A percentile compares a stretch with the other conserved stretches of the same genome.
Evolutionary conservation across 78 protist genomes (phyloP).

Genomic region (Andalucia godoyi): DNA sequence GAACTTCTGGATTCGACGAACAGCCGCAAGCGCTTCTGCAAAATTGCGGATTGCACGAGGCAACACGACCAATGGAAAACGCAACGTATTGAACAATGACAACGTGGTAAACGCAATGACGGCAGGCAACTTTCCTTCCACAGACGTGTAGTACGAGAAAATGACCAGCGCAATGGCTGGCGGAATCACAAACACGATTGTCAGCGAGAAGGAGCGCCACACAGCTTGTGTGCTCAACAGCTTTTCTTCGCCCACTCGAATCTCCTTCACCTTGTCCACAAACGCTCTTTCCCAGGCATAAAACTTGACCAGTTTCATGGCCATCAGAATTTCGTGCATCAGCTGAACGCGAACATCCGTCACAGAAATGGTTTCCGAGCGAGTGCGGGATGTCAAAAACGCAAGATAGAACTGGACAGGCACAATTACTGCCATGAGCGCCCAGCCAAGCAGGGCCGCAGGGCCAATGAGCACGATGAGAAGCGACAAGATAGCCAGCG

Average conservation of each 20-base stretch:
- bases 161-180: background rate
- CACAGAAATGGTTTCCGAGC: background rate
- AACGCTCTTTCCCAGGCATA: constrained; percentile 17
- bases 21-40: background rate
- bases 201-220: background rate
- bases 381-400: background rate
- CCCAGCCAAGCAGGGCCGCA: background rate
- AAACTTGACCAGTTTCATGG: constrained; percentile 15
- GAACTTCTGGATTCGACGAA: background rate
- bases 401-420: background rate
- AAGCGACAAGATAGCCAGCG: no score
- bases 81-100: background rate
- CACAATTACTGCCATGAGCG: background rate
- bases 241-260: background rate
- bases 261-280: background rate
- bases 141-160: background rate
- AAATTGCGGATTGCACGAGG: background rate
- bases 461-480: background rate
- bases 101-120: background rate
- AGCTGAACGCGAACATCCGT: constrained; percentile 13
- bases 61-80: background rate
- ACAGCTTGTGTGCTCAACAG: background rate
- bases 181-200: background rate
- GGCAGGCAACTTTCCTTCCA: background rate
- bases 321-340: background rate